Conservation (phyloP, 768 basidiomycete genomes). For the Collybiopsis luxurians region DNA sequence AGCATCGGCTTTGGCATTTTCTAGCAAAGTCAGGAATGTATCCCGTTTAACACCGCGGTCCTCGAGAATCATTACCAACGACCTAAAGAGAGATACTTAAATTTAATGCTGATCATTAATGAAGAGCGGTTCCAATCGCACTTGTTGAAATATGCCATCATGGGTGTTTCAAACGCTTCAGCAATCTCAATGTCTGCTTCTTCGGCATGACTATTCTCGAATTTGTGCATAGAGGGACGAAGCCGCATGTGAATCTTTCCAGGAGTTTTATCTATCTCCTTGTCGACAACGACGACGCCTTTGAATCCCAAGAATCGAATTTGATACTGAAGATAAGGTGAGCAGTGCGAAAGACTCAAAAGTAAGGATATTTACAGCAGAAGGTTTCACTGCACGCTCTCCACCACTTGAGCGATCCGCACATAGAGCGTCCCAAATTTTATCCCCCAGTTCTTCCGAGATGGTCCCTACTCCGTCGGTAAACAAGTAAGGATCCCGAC, state of each 20-base stretch:
- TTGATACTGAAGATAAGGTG: conserved; percentile 50
- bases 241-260: conserved; percentile 65
- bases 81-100: conserved; percentile 34
- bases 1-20: conserved; percentile 51
- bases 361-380: conserved; percentile 47
- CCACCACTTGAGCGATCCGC: conserved; percentile 33
- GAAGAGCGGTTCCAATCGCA: conserved; percentile 24
- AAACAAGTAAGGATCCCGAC: conserved; percentile 40
- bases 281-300: conserved; percentile 74
- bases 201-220: conserved; percentile 46
- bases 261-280: conserved; percentile 38
- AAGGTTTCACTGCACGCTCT: conserved; percentile 42
- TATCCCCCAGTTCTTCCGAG: conserved; percentile 51
- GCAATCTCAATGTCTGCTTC: conserved; percentile 74
- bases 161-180: conserved; percentile 56
- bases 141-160: conserved; percentile 71
- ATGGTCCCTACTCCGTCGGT: conserved; percentile 87
- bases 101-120: background rate
- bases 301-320: conserved; percentile 85
- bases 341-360: background rate
- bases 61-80: conserved; percentile 77
- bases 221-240: conserved; percentile 75
- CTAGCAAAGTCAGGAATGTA: conserved; percentile 62
- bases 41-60: conserved; percentile 62
- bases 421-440: conserved; percentile 59